Evolutionary conservation across 73 alveolate genomes (phyloP).

Genomic region (Tetrahymena borealis): DNA sequence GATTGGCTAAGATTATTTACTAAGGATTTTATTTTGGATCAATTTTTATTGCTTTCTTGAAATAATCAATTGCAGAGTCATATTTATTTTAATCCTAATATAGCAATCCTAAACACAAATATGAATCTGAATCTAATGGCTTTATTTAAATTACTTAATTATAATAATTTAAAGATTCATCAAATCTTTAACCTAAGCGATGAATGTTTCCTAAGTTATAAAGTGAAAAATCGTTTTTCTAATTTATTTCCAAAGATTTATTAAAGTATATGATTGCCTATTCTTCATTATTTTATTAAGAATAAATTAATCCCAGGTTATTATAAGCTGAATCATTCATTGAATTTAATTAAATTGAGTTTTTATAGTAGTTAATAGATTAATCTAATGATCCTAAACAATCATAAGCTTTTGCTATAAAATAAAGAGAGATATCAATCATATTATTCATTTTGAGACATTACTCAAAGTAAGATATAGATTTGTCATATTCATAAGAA

Average conservation of each 20-base stretch:
- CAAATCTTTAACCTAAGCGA: neutral
- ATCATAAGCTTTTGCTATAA: too few relatives aligned
- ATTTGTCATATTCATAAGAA: too few relatives aligned
- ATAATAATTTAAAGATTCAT: neutral
- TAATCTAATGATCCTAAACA: neutral
- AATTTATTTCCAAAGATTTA: neutral
- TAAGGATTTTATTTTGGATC: too few relatives aligned
- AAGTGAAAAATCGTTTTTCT: neutral
- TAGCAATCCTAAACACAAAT: neutral
- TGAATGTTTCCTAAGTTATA: neutral
- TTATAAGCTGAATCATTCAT: neutral
- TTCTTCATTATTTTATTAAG: neutral
- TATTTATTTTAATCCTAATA: neutral
- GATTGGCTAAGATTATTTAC: too few relatives aligned
- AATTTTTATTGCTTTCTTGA: neutral
- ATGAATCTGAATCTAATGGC: neutral
- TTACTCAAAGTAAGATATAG: too few relatives aligned
- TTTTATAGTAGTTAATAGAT: neutral
- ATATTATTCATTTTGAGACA: too few relatives aligned
- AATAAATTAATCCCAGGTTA: neutral
- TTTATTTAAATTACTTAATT: neutral
- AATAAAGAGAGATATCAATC: too few relatives aligned
- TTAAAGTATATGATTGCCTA: neutral
- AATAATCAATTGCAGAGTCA: neutral
- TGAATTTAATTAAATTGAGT: neutral